A percentile compares a stretch with the other conserved stretches of the same genome.
phyloP scores from a whole-genome alignment of 176 grass and related monocot genomes.

The Ensete ventricosum region DNA sequence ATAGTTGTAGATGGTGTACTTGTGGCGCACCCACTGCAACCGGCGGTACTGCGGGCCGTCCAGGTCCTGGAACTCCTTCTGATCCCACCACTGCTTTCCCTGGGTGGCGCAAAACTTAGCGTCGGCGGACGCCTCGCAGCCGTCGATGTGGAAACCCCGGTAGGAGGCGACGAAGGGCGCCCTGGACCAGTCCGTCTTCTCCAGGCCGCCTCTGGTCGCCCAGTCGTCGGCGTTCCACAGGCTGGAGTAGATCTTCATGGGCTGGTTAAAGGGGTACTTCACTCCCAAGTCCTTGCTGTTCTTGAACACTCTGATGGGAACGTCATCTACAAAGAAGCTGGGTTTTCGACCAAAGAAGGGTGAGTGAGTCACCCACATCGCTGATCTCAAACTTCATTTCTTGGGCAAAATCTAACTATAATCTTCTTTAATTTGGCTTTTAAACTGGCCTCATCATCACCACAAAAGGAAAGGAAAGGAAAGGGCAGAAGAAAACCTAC shows the following conservation, averaged over 20 bases:
- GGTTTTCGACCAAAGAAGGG: background rate
- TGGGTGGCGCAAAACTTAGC: slow-evolving; percentile 17
- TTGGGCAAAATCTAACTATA: background rate
- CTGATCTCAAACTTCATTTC: too few relatives aligned
- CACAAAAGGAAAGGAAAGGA: background rate
- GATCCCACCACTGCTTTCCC: slow-evolving; percentile 10
- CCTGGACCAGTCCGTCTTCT: slow-evolving; percentile 11
- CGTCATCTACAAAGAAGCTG: slow-evolving; percentile 12
- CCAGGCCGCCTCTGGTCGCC: slow-evolving; percentile 10
- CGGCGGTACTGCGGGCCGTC: slow-evolving; percentile 13
- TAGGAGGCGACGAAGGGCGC: slow-evolving; percentile 16
- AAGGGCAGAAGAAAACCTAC: background rate
- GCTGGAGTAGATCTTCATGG: slow-evolving; percentile 19
- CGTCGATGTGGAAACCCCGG: slow-evolving; percentile 14
- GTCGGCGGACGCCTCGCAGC: slow-evolving; percentile 10
- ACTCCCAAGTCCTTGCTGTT: slow-evolving; percentile 14
- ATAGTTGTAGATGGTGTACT: slow-evolving; percentile 21
- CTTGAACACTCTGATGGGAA: slow-evolving; percentile 14
- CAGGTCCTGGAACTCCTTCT: slow-evolving; percentile 11
- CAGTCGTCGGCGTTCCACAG: slow-evolving; percentile 21
- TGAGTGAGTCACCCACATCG: too few relatives aligned
- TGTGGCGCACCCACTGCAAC: slow-evolving; percentile 6
- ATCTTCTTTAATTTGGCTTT: background rate
- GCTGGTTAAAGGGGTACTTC: slow-evolving; percentile 8
- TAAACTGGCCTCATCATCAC: background rate